Conservation (phyloP, 805 yeast genomes). For the Lachancea sp. region DNA sequence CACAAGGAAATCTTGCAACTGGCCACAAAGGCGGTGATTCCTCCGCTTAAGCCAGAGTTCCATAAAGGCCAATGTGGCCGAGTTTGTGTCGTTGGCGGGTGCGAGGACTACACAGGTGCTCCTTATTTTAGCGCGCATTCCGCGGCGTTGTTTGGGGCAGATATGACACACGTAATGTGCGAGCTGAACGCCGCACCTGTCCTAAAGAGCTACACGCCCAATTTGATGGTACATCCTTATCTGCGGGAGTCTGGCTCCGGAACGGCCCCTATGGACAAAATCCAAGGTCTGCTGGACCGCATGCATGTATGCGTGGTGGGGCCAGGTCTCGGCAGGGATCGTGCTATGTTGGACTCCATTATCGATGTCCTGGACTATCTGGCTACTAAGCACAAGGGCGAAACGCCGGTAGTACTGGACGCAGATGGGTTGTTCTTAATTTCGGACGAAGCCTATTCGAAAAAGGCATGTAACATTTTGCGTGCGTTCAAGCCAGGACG, state of each 20-base stretch:
- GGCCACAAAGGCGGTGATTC: constrained; percentile 50
- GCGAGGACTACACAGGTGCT: constrained; percentile 95
- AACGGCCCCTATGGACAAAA: constrained; percentile 47
- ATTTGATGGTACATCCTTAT: constrained; percentile 94
- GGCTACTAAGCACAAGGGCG: constrained; percentile 44
- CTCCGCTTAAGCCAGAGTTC: constrained; percentile 64
- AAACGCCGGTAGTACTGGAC: constrained; percentile 73
- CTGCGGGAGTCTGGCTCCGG: constrained; percentile 41
- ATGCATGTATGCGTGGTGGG: constrained; percentile 84
- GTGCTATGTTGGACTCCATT: constrained; percentile 54
- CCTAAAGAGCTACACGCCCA: constrained; percentile 84
- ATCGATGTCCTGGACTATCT: constrained; percentile 43
- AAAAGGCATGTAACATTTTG: constrained; percentile 28
- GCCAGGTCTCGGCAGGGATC: constrained; percentile 90
- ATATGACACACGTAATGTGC: constrained; percentile 85
- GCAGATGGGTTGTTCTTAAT: constrained; percentile 82
- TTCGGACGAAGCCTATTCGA: constrained; percentile 36
- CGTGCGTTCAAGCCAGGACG: constrained; percentile 45
- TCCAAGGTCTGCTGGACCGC: constrained; percentile 49
- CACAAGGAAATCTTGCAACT: constrained; percentile 42
- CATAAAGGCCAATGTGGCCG: constrained; percentile 91
- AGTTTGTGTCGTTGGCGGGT: constrained; percentile 84
- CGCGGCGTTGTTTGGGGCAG: constrained; percentile 79
- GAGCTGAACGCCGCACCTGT: constrained; percentile 70
- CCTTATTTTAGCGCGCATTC: constrained; percentile 88